Evolutionary conservation across 2,329 filamentous ascomycete genomes (phyloP), one percentile per base, ranked within the genome.

Genomic region (Alternaria metachromatica): DNA sequence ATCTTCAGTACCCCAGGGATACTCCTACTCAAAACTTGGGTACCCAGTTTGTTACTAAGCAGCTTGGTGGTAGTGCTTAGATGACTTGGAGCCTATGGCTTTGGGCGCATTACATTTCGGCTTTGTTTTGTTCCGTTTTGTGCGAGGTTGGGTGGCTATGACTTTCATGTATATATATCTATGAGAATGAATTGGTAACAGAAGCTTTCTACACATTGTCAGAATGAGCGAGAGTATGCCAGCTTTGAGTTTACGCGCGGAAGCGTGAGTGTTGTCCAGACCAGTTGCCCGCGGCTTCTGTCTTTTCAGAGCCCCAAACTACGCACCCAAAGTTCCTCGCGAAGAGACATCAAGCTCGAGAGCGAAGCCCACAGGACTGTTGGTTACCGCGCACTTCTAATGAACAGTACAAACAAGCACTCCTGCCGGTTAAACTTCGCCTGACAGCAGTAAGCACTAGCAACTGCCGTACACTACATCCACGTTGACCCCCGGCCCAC

Each of bases 11-110:
- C 45, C 60, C 70, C 2, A 53, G 7, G 6, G 70, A 74, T 15
- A 18, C 69, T n/a, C 44, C 60, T 6, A 77, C 75, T 6, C 77
- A 80, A 71, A 70, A 67, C 3, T 45, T 80, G 60, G 78, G 49
- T 3, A n/a, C 30, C 12, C 5, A 37, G 2, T 53, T 23, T 15
- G 37, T 53, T 8, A 53, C 49, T 33, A 41, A 53, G 30, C 20
- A 30, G 1, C 49, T 53, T 12, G 23, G 45, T 7, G 23, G 45
- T 3, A 7, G 5, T 51, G 28, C 49, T 53, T 53, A 53, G 30
- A 41, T 41, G 20, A n/a, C 15, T n/a, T 37, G 15, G 5, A 37
- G 15, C 33, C 2, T 37, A 37, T 37, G 33, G 33, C 33, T 37
- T 1, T 5, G 33, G 3, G 30, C 10, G 49, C 18, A 18, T 21